Evolutionary conservation across 2,329 filamentous ascomycete species (phyloP), one percentile per base, ranked within the genome.

Genomic region (Scolecobasidium constrictum): DNA sequence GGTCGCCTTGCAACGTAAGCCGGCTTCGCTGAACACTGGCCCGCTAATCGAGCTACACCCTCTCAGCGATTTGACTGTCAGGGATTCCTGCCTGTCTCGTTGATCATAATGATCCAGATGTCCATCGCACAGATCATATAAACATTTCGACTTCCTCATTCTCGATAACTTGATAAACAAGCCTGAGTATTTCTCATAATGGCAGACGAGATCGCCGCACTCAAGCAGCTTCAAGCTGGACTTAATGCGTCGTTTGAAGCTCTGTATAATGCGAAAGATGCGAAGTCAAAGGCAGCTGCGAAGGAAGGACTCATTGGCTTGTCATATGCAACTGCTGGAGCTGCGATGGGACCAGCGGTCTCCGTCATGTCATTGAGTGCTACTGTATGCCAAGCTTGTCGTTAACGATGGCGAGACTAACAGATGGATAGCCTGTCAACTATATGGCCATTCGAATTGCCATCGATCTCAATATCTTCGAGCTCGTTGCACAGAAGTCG

Each of bases 221-320:
- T 41, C 26, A 41, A 41, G 23, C 38, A 42, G 40, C 40, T 42
- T 17, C 40, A 42, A 22, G 34, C 31, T 17, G 34, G 31, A 17
- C 40, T 42, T 11, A 42, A 42, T 35, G 31, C 40, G 28, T 35
- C 28, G 31, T 35, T 42, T 33, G 33, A 37, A 15, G 11, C 40
- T 13, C 21, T 22, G n/a, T 21, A 35, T 20, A 17, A 19, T 20
- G 21, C 20, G 19, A 37, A 23, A n/a, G 40, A 37, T 20, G 16
- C 26, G n/a, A 42, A 37, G 17, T 28, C 31, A 9, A 35, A 28
- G 15, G 40, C 40, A n/a, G 40, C 28, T 35, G 33, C 16, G 4
- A 42, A 37, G 18, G 40, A 42, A 28, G 23, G 34, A 17, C 38
- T 41, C 11, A 28, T 41, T 3, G 38, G 38, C 26, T 28, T 41